Evolutionary conservation across 345 rosid genomes (phyloP).

Genomic region (Conringia planisiliqua): DNA sequence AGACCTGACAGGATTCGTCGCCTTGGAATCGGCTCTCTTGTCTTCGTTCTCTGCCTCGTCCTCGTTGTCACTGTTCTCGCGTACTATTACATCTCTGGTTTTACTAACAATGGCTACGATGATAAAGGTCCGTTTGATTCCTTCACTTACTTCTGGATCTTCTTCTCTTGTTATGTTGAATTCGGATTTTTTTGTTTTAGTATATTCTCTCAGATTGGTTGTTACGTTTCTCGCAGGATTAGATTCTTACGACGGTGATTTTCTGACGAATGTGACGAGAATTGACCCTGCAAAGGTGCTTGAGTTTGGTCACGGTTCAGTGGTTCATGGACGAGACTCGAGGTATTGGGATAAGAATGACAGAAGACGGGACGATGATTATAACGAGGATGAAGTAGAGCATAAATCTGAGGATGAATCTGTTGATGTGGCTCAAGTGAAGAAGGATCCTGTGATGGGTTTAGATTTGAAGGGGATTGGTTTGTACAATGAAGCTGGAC

Average conservation of each 20-base stretch:
- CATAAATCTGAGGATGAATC: constrained; percentile 28
- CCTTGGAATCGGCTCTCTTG: constrained; percentile 44
- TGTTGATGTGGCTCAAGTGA: constrained; percentile 28
- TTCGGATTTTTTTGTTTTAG: too few relatives aligned
- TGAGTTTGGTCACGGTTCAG: constrained; percentile 70
- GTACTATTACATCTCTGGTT: constrained; percentile 54
- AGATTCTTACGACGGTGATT: constrained; percentile 50
- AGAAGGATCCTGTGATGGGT: constrained; percentile 25
- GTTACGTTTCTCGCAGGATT: constrained; percentile 1
- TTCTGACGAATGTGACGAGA: constrained; percentile 81
- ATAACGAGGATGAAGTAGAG: constrained; percentile 57
- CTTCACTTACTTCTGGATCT: background rate
- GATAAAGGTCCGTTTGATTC: constrained; percentile 40
- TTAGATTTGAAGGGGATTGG: constrained; percentile 48
- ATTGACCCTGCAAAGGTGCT: constrained; percentile 49
- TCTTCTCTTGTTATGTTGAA: background rate
- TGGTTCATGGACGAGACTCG: constrained; percentile 74
- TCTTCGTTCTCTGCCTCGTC: constrained; percentile 51
- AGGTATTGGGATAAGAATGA: constrained; percentile 95
- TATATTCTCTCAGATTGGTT: too few relatives aligned
- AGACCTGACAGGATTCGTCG: constrained; percentile 59
- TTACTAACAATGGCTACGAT: constrained; percentile 19
- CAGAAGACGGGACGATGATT: constrained; percentile 89
- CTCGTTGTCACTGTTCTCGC: constrained; percentile 60
- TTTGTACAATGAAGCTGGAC: constrained; percentile 86